Evolutionary conservation across 164 flowering plant genomes (phyloP).

Genomic region (Aristolochia californica): DNA sequence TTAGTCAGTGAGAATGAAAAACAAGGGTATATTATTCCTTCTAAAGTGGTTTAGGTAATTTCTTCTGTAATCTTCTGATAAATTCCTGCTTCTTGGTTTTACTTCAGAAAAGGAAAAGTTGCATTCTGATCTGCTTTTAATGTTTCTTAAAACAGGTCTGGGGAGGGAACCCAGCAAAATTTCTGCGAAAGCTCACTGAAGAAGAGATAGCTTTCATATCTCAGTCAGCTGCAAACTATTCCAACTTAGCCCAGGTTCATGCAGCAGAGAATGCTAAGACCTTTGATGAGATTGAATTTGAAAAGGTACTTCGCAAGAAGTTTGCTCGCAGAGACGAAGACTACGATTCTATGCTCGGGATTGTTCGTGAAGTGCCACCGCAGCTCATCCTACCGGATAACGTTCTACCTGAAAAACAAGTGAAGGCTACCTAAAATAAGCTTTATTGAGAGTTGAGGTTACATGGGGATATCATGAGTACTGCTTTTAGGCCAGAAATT

Average conservation of each 20-base stretch:
- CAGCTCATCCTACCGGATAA: constrained; percentile 73
- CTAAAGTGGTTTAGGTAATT: no score
- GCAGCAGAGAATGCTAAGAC: constrained; percentile 83
- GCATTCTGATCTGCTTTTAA: neutral
- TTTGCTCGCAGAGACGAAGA: constrained; percentile 83
- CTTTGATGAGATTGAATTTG: constrained; percentile 84
- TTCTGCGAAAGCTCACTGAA: constrained; percentile 82
- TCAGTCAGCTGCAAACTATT: constrained; percentile 79
- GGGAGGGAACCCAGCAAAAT: constrained; percentile 97
- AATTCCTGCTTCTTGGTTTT: no score
- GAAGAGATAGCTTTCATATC: constrained; percentile 78
- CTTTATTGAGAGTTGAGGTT: neutral
- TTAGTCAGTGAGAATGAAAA: no score
- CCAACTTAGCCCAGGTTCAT: constrained; percentile 80
- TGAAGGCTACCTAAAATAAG: constrained; percentile 22
- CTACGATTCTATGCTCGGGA: constrained; percentile 77
- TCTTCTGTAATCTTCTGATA: no score
- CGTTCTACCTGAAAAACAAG: constrained; percentile 45
- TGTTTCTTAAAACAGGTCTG: constrained; percentile 46
- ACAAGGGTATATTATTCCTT: no score
- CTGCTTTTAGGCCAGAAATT: no score
- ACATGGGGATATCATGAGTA: neutral
- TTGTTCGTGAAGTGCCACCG: constrained; percentile 68
- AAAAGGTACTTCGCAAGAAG: constrained; percentile 79
- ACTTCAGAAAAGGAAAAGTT: neutral